phyloP scores from a whole-genome alignment of 2,329 filamentous ascomycete species.

The Phialocephala subalpina region DNA sequence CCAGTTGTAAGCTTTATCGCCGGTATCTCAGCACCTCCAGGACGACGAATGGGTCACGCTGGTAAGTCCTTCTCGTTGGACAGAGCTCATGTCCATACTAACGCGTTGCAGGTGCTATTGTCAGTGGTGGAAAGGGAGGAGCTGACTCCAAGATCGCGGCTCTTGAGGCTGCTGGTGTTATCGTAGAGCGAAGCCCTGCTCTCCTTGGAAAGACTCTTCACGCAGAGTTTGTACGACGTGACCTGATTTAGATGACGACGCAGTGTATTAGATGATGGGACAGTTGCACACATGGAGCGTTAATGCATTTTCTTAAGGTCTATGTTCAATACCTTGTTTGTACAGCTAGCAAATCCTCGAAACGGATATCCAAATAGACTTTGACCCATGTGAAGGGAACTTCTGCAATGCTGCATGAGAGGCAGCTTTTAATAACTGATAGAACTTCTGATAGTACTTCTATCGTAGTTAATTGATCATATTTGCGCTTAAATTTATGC shows the following conservation, averaged over 20 bases:
- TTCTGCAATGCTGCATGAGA: neutral
- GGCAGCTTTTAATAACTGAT: neutral
- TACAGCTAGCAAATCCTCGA: constrained; percentile 38
- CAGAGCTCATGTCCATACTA: constrained; percentile 21
- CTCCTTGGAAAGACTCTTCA: constrained; percentile 92
- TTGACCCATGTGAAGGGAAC: neutral
- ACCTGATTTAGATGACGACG: constrained; percentile 75
- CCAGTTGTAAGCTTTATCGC: constrained; percentile 98
- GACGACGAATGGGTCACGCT: constrained; percentile 97
- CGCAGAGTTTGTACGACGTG: constrained; percentile 93
- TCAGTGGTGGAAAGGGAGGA: constrained; percentile 96
- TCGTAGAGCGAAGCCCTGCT: constrained; percentile 95
- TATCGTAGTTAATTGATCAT: neutral
- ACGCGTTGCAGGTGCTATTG: constrained; percentile 72
- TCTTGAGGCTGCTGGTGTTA: constrained; percentile 89
- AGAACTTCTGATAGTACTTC: neutral
- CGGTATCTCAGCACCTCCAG: constrained; percentile 95
- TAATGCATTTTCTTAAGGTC: constrained; percentile 42
- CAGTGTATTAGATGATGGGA: constrained; percentile 39
- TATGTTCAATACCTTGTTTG: constrained; percentile 44
- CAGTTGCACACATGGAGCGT: constrained; percentile 38
- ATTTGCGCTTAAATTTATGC: constrained; percentile 2
- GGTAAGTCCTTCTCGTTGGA: constrained; percentile 55
- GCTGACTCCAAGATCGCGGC: constrained; percentile 98
- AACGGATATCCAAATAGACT: constrained; percentile 2